Evolutionary conservation across 495 filamentous ascomycete genomes (phyloP), one percentile per base, ranked within the genome.

Genomic region (Zalerion maritima): DNA sequence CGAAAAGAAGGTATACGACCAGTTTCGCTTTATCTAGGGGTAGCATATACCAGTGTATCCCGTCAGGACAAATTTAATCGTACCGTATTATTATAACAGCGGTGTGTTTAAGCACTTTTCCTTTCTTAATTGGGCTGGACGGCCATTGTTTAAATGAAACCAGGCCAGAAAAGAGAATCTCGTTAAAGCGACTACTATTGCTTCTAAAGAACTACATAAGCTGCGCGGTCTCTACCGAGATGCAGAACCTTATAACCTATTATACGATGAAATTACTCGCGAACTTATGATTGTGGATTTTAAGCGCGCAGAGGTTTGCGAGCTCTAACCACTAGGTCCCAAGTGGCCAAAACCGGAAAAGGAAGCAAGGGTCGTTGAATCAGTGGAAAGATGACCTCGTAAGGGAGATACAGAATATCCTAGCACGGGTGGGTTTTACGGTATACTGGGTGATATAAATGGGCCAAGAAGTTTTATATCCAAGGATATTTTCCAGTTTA

Each of bases 231-330:
- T 50, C 13, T 37, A 52, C 21, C 0, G 36, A 3, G 38, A 48
- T 26, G 49, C 39, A 7, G 40, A 39, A 22, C 31, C 30, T 21
- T 34, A 37, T 7, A 48, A 50, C 25, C 25, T 46, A 14, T 6
- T 48, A 2, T 50, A 40, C 24, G 29, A 50, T 37, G 26, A 17
- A 7, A 4, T 27, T 15, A 21, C 12, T 21, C 19, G 21, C 11
- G 14, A 21, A 11, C 2, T 38, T 7, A 52, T 52, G 38, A 11
- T 48, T 17, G 28, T 45, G 10, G 49, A 52, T 29, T 48, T 52
- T 28, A 38, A 52, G 19, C 28, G 32, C 18, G 37, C 43, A 15
- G 15, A 24, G 19, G 13, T 35, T 21, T 11, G 16, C 25, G 13
- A 32, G 26, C 19, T 24, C 26, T 11, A 29, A 11, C 38, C 31